A percentile compares a stretch with the other conserved stretches of the same genome.
These are phyloP conservation scores for Geotrichum europaeum DNA, from an alignment of 1,139 yeast species.

Conservation along the genomic window DNA sequence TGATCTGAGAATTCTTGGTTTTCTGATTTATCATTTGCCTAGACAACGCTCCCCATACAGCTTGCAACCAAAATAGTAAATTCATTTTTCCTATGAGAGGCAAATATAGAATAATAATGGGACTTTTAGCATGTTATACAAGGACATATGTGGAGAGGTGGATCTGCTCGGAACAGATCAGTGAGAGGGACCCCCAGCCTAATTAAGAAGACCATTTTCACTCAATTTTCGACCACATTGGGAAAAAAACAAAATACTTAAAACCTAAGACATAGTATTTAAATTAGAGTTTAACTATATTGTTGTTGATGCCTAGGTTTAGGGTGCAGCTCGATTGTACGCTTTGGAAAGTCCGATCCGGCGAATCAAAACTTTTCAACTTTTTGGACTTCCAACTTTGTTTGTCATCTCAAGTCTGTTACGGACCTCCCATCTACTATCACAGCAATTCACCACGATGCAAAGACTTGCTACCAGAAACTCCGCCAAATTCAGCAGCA, in stretches of 20 bases:
- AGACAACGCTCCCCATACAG: not conserved
- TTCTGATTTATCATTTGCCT: not conserved
- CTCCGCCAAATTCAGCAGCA: not conserved
- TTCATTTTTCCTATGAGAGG: not conserved
- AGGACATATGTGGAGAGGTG: not conserved
- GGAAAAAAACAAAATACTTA: not conserved
- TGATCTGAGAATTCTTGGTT: not conserved
- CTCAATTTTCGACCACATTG: not conserved
- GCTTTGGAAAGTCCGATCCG: not conserved
- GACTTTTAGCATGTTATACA: not conserved
- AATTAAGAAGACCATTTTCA: not conserved
- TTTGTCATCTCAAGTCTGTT: not conserved
- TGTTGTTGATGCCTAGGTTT: not conserved
- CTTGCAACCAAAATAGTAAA: not conserved
- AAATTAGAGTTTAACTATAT: not conserved
- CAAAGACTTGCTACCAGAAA: slow-evolving; percentile 6
- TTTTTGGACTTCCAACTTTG: not conserved
- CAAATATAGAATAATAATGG: not conserved
- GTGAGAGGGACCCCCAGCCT: not conserved
- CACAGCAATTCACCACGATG: slow-evolving; percentile 5
- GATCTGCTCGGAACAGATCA: not conserved
- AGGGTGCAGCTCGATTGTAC: not conserved
- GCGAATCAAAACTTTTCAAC: not conserved
- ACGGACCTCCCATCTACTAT: not conserved
- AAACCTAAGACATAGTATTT: not conserved